These are phyloP conservation scores for Hymenoscyphus repandus DNA, from an alignment of 2,329 filamentous ascomycete species.

Conservation along the genomic window DNA sequence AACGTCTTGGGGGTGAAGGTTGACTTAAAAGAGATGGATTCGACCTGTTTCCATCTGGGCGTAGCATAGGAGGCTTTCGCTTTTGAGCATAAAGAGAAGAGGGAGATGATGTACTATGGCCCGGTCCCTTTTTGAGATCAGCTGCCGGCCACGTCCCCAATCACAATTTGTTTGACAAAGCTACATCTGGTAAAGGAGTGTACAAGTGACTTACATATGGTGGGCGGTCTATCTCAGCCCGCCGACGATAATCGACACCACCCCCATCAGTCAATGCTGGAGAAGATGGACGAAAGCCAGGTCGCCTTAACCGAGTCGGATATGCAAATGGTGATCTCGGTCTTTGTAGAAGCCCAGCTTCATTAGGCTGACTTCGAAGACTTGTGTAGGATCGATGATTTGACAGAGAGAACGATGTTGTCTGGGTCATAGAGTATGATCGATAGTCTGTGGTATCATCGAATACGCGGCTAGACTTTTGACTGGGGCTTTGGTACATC, in stretches of 20 bases:
- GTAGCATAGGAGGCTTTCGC: constrained; percentile 23
- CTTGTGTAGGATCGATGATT: constrained; percentile 44
- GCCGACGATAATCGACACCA: constrained; percentile 28
- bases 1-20: constrained; percentile 23
- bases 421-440: constrained; percentile 50
- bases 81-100: constrained; percentile 28
- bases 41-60: constrained; percentile 27
- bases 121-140: constrained; percentile 14
- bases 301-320: constrained; percentile 50
- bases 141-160: not conserved
- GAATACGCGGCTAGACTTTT: constrained; percentile 39
- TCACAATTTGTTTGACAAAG: not conserved
- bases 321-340: constrained; percentile 56
- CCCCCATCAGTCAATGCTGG: constrained; percentile 31
- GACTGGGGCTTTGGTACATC: constrained; percentile 48
- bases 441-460: constrained; percentile 41
- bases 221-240: constrained; percentile 29
- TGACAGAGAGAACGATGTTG: constrained; percentile 39
- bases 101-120: constrained; percentile 26
- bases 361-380: constrained; percentile 42
- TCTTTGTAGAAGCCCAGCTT: constrained; percentile 38
- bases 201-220: constrained; percentile 23
- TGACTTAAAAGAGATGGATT: constrained; percentile 26
- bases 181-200: not conserved
- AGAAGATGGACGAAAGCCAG: constrained; percentile 36